Evolutionary conservation across 1,139 yeast genomes (phyloP), one percentile per base, ranked within the genome.

Genomic region (Candida labiduridarum): DNA sequence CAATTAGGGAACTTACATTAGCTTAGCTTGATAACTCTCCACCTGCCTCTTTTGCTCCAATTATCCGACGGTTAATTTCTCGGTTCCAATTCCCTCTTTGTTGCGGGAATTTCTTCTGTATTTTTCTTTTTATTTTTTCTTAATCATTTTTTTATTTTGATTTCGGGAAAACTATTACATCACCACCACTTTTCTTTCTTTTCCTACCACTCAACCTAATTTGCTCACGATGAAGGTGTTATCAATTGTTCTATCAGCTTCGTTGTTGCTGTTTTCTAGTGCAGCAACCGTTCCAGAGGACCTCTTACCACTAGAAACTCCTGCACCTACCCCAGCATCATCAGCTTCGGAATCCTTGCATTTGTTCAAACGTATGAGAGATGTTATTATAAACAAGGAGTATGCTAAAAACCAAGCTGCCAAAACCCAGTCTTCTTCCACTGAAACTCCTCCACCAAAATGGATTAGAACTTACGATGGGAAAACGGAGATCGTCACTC

Each of bases 401-500:
- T 77, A 76, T 60, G 59, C 69, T 34, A 66, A 71, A 47, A 59
- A 64, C 18, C 69, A 70, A 56, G 49, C 50, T 52, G 47, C 57
- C 19, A 46, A 51, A 40, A 41, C 49, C 15, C 47, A 57, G 10
- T 49, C 60, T 1, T 51, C 71, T 2, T 41, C 56, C 12, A 45
- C 48, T 8, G 38, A 29, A 1, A 49, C 45, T 2, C 49, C 52
- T 0, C 84, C 83, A 10, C 72, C 74, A 48, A 85, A 91, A 4
- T 90, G 97, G 97, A 52, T 80, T 11, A 79, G 96, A 61, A 89
- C 96, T 0, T 79, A 84, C 51, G 75, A 77, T 1, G 67, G 79
- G 0, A 63, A 76, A 8, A 72, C 64, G 11, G 95, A 87, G 63
- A 75, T 87, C 30, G 94, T 90, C 35, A 82, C 85, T 0, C 97